phyloP scores from a whole-genome alignment of 2,329 filamentous ascomycete genomes.

The Colletotrichum spinosum region DNA sequence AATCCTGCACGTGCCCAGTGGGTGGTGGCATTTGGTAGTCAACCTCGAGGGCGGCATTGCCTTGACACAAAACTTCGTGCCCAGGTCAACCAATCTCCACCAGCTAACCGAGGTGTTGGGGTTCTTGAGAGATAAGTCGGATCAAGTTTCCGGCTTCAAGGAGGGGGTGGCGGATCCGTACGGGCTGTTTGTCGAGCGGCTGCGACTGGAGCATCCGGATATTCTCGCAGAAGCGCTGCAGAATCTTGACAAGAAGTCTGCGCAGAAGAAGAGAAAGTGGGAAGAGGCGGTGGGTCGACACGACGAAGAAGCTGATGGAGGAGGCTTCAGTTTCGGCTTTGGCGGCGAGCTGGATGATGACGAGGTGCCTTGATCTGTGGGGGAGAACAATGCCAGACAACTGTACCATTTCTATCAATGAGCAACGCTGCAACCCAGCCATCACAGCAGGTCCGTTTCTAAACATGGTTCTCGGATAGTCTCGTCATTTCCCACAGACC shows the following conservation, averaged over 20 bases:
- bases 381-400: not conserved
- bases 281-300: conserved; percentile 75
- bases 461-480: too few species aligned
- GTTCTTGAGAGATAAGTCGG: conserved; percentile 84
- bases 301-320: conserved; percentile 47
- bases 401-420: not conserved
- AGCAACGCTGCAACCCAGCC: not conserved
- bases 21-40: conserved; percentile 97
- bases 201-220: conserved; percentile 72
- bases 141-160: conserved; percentile 89
- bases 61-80: conserved; percentile 96
- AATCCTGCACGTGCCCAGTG: conserved; percentile 90
- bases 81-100: conserved; percentile 62
- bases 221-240: conserved; percentile 74
- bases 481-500: too few species aligned
- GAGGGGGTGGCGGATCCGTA: conserved; percentile 79
- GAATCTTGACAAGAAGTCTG: conserved; percentile 71
- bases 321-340: conserved; percentile 68
- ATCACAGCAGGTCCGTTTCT: too few species aligned
- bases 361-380: conserved; percentile 25
- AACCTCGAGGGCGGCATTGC: conserved; percentile 89
- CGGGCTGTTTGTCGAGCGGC: conserved; percentile 76
- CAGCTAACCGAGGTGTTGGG: conserved; percentile 80
- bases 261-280: conserved; percentile 85
- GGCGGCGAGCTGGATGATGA: conserved; percentile 61